phyloP scores from a whole-genome alignment of 164 flowering plant genomes.

The Piper longum region DNA sequence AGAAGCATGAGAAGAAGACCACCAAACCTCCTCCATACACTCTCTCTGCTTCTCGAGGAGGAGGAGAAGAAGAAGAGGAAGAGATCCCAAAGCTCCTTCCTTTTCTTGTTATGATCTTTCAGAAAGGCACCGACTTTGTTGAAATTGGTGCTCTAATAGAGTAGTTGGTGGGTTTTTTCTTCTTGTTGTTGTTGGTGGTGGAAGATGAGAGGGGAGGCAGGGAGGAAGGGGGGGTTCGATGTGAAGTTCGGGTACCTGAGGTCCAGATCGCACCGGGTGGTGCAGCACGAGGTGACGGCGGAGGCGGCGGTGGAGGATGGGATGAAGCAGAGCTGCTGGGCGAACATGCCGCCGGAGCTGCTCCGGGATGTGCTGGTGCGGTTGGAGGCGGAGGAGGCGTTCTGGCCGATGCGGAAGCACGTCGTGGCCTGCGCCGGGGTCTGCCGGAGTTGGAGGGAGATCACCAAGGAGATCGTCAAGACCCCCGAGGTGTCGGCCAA shows the following conservation, averaged over 20 bases:
- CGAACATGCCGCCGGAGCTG: constrained; percentile 77
- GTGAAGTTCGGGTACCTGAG: constrained; percentile 44
- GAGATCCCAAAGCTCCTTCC: no score
- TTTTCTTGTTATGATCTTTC: no score
- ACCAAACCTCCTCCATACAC: no score
- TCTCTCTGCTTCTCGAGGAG: no score
- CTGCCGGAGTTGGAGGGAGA: constrained; percentile 68
- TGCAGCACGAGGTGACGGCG: constrained; percentile 25
- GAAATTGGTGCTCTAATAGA: no score
- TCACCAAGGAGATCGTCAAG: constrained; percentile 62
- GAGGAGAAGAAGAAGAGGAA: no score
- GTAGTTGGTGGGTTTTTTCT: no score
- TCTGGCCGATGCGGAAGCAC: constrained; percentile 61
- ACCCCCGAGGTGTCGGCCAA: constrained; percentile 54
- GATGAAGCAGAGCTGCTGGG: constrained; percentile 58
- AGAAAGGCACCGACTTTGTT: no score
- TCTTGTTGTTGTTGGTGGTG: no score
- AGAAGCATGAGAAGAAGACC: no score
- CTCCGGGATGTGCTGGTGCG: constrained; percentile 58
- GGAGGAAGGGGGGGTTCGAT: constrained; percentile 62
- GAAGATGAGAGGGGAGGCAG: constrained; percentile 56
- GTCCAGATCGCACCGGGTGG: constrained; percentile 61
- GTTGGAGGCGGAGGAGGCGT: constrained; percentile 57
- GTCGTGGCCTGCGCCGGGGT: constrained; percentile 84
- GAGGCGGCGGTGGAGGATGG: constrained; percentile 9